phyloP scores from a whole-genome alignment of 345 rosid species.

The Brassica cretica region DNA sequence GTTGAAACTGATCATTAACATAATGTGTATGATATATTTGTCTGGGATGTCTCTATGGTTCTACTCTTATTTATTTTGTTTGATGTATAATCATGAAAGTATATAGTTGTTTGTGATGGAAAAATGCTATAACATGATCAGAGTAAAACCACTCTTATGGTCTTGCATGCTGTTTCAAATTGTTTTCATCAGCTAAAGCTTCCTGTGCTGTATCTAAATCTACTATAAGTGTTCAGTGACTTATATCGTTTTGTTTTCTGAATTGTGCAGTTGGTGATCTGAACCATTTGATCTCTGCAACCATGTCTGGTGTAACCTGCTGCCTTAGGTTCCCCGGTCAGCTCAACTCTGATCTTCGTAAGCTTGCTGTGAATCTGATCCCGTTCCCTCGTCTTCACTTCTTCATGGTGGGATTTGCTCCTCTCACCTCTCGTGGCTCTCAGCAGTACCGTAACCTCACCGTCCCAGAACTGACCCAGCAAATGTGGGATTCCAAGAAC shows the following conservation, averaged over 20 bases:
- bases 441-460: background rate
- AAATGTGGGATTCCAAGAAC: background rate
- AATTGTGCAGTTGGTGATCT: background rate
- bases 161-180: too few species aligned
- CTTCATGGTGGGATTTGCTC: background rate
- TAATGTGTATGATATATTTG: too few species aligned
- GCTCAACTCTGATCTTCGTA: background rate
- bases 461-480: background rate
- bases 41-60: too few species aligned
- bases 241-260: background rate
- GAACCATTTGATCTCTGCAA: background rate
- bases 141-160: too few species aligned
- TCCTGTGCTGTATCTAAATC: too few species aligned
- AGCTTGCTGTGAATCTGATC: background rate
- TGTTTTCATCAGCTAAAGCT: background rate
- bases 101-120: too few species aligned
- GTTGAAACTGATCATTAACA: too few species aligned
- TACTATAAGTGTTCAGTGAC: too few species aligned
- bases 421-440: background rate
- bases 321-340: background rate
- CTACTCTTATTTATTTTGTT: too few species aligned
- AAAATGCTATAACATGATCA: too few species aligned
- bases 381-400: background rate
- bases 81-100: too few species aligned
- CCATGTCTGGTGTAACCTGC: background rate